Percentiles rank a stretch among this genome's conserved stretches.
Evolutionary conservation across 805 yeast species (phyloP).

Genomic region (Kodamaea fukazawae): DNA sequence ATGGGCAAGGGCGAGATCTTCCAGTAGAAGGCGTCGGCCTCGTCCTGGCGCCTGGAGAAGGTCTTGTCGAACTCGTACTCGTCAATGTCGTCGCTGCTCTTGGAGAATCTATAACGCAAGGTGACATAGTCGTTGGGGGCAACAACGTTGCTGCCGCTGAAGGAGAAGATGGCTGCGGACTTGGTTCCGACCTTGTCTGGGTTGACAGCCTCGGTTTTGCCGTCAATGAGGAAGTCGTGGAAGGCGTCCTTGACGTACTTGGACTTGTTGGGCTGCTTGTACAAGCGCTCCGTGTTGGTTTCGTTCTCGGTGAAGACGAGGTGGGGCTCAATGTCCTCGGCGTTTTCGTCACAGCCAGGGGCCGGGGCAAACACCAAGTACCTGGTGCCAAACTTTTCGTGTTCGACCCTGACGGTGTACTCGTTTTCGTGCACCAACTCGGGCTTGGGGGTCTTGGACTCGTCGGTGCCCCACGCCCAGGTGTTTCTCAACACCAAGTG

Average conservation of each 20-base stretch:
- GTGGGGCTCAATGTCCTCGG: slow-evolving; percentile 70
- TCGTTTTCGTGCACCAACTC: slow-evolving; percentile 39
- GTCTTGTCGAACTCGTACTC: slow-evolving; percentile 71
- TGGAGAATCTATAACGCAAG: slow-evolving; percentile 69
- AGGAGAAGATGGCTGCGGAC: slow-evolving; percentile 78
- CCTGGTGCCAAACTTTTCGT: slow-evolving; percentile 65
- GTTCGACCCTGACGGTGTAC: slow-evolving; percentile 57
- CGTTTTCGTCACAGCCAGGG: slow-evolving; percentile 57
- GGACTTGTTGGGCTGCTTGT: slow-evolving; percentile 57
- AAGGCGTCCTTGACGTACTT: slow-evolving; percentile 83
- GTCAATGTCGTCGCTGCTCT: slow-evolving; percentile 48
- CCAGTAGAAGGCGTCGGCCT: slow-evolving; percentile 93
- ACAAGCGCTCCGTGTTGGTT: slow-evolving; percentile 70
- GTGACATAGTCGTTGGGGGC: slow-evolving; percentile 88
- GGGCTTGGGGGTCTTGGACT: slow-evolving; percentile 48
- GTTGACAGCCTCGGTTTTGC: slow-evolving; percentile 58
- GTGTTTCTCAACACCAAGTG: slow-evolving; percentile 83
- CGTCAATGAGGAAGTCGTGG: slow-evolving; percentile 75
- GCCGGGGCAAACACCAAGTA: slow-evolving; percentile 74
- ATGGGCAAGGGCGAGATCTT: slow-evolving; percentile 82
- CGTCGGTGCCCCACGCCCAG: slow-evolving; percentile 85
- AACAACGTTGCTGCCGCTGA: slow-evolving; percentile 72
- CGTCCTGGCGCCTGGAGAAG: slow-evolving; percentile 71
- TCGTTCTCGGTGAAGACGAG: slow-evolving; percentile 87
- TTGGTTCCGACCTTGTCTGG: slow-evolving; percentile 76